phyloP scores from a whole-genome alignment of 805 yeast species.

The Clavispora vitiphila region DNA sequence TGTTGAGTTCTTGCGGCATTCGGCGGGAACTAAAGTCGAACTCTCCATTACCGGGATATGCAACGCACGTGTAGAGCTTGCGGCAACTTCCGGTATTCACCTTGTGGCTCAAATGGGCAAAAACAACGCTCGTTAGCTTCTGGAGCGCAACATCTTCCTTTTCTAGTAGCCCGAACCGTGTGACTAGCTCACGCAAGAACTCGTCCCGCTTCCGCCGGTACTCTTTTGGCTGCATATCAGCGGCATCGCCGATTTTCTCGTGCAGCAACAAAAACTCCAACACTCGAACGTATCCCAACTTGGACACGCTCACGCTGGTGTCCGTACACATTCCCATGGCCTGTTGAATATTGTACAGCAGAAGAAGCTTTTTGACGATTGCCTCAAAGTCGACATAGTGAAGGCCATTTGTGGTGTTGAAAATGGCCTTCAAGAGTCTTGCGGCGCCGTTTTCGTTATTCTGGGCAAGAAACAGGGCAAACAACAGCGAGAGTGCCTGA shows the following conservation, averaged over 20 bases:
- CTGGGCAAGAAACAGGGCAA: slow-evolving; percentile 23
- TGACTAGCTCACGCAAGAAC: slow-evolving; percentile 9
- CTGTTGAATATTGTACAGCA: slow-evolving; percentile 20
- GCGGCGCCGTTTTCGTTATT: slow-evolving; percentile 26
- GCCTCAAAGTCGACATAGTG: slow-evolving; percentile 21
- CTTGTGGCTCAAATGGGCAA: slow-evolving; percentile 14
- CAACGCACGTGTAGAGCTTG: slow-evolving; percentile 12
- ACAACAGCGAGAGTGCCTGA: slow-evolving; percentile 29
- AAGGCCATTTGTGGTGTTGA: slow-evolving; percentile 24
- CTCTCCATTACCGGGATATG: slow-evolving; percentile 1
- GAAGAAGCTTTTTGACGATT: slow-evolving; percentile 23
- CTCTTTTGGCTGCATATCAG: slow-evolving; percentile 1
- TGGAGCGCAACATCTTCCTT: slow-evolving; percentile 12
- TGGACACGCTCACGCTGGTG: slow-evolving; percentile 19
- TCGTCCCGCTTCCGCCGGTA: slow-evolving; percentile 1
- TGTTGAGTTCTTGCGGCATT: slow-evolving; percentile 16
- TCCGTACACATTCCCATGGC: slow-evolving; percentile 19
- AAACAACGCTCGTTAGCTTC: slow-evolving; percentile 15
- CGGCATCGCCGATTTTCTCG: neutral
- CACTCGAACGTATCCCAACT: slow-evolving; percentile 21
- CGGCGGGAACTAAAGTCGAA: slow-evolving; percentile 17
- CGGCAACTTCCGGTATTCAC: slow-evolving; percentile 19
- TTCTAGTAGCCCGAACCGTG: slow-evolving; percentile 8
- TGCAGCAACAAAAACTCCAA: slow-evolving; percentile 11
- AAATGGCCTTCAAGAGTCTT: slow-evolving; percentile 24